Conservation (phyloP, 2,329 filamentous ascomycete genomes). For the Apiospora rasikravindrae region DNA sequence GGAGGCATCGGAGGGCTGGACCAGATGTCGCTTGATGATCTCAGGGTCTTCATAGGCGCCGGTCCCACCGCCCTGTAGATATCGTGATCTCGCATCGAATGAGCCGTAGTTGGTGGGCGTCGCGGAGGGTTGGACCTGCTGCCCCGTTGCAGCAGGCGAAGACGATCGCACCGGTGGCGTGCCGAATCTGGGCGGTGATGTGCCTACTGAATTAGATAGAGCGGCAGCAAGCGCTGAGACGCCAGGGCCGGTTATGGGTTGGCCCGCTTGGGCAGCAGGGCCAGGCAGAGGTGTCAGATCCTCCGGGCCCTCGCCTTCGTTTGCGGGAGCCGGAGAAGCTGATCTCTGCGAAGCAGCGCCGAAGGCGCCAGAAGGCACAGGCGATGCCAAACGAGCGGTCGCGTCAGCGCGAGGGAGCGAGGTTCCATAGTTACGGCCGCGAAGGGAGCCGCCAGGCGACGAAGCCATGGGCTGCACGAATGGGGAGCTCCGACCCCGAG, state of each 20-base stretch:
- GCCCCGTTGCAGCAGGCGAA: slow-evolving; percentile 60
- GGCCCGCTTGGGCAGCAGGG: slow-evolving; percentile 63
- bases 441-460: slow-evolving; percentile 53
- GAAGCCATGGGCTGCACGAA: slow-evolving; percentile 49
- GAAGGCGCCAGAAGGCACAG: slow-evolving; percentile 53
- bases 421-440: slow-evolving; percentile 52
- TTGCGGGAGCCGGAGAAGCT: slow-evolving; percentile 45
- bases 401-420: slow-evolving; percentile 63
- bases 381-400: slow-evolving; percentile 66
- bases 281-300: slow-evolving; percentile 69
- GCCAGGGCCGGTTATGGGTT: slow-evolving; percentile 73
- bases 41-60: slow-evolving; percentile 86
- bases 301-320: slow-evolving; percentile 48
- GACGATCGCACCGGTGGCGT: slow-evolving; percentile 65
- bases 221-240: slow-evolving; percentile 88
- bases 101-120: slow-evolving; percentile 83
- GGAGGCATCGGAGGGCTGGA: slow-evolving; percentile 65
- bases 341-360: slow-evolving; percentile 55
- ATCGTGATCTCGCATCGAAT: slow-evolving; percentile 72
- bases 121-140: slow-evolving; percentile 51
- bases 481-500: slow-evolving; percentile 45
- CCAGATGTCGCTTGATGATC: slow-evolving; percentile 86
- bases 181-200: slow-evolving; percentile 72
- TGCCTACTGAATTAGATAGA: slow-evolving; percentile 75
- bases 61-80: slow-evolving; percentile 49